Conservation (phyloP, 768 basidiomycete species). For the Mycena kentingensis region DNA sequence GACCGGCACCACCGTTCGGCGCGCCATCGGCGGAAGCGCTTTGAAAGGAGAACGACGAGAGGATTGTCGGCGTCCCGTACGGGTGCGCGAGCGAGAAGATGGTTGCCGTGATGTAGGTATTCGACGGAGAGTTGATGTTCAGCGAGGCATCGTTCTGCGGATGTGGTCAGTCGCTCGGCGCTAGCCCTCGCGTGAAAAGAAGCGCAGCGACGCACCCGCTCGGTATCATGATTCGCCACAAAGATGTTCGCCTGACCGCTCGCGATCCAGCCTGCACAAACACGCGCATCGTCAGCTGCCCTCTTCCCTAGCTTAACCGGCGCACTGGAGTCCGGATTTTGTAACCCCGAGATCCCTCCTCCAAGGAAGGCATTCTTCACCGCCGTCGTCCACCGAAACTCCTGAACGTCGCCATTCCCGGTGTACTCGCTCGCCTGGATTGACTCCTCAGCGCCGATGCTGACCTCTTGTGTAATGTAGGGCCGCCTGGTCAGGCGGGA, state of each 20-base stretch:
- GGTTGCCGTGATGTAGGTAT: constrained; percentile 59
- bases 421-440: constrained; percentile 59
- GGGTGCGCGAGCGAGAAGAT: constrained; percentile 69
- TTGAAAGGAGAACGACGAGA: constrained; percentile 61
- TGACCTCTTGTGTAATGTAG: constrained; percentile 68
- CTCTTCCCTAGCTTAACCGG: not conserved
- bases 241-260: constrained; percentile 61
- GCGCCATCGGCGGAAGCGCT: constrained; percentile 53
- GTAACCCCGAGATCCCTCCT: constrained; percentile 51
- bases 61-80: constrained; percentile 64
- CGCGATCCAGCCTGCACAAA: constrained; percentile 54
- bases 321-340: constrained; percentile 54
- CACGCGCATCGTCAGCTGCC: not conserved
- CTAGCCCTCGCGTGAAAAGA: not conserved
- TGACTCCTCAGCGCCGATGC: constrained; percentile 52
- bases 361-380: constrained; percentile 53
- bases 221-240: constrained; percentile 72
- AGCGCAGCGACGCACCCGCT: constrained; percentile 44
- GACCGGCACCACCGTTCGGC: constrained; percentile 54
- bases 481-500: constrained; percentile 41
- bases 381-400: constrained; percentile 66
- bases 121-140: constrained; percentile 61
- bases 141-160: constrained; percentile 55
- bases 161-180: not conserved
- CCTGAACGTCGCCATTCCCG: constrained; percentile 61